Evolutionary conservation across 371 early-diverging fungal genomes (phyloP).

Genomic region (Syncephalastrum racemosum): DNA sequence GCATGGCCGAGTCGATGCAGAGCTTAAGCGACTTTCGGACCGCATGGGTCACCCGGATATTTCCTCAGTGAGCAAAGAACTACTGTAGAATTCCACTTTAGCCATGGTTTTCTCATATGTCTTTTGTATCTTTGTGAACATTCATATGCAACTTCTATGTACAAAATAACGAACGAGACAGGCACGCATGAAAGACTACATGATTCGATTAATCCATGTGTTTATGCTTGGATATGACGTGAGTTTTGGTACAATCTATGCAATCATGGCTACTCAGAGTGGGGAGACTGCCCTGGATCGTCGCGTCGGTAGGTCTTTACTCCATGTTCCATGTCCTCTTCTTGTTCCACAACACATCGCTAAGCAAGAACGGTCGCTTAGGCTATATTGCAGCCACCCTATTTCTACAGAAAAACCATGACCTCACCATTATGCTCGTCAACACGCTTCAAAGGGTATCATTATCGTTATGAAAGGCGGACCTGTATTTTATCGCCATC

Average conservation of each 20-base stretch:
- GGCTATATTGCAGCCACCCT: slow-evolving; percentile 51
- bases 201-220: slow-evolving; percentile 49
- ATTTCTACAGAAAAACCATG: slow-evolving; percentile 39
- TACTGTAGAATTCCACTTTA: not conserved
- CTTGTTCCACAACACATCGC: not conserved
- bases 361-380: slow-evolving; percentile 8
- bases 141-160: no score
- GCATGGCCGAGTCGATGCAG: slow-evolving; percentile 23
- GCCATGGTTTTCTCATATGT: not conserved
- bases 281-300: slow-evolving; percentile 43
- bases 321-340: not conserved
- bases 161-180: slow-evolving; percentile 7
- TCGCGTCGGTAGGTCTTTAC: slow-evolving; percentile 35
- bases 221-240: slow-evolving; percentile 54
- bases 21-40: slow-evolving; percentile 21
- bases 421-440: slow-evolving; percentile 51
- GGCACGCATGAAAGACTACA: slow-evolving; percentile 44
- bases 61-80: slow-evolving; percentile 30
- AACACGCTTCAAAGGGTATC: slow-evolving; percentile 53
- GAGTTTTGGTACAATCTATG: slow-evolving; percentile 52
- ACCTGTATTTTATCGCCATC: not conserved
- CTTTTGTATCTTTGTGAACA: not conserved
- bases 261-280: slow-evolving; percentile 56
- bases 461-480: not conserved
- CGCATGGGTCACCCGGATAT: slow-evolving; percentile 40